phyloP scores from a whole-genome alignment of 116 monocot species.

The Zostera marina region DNA sequence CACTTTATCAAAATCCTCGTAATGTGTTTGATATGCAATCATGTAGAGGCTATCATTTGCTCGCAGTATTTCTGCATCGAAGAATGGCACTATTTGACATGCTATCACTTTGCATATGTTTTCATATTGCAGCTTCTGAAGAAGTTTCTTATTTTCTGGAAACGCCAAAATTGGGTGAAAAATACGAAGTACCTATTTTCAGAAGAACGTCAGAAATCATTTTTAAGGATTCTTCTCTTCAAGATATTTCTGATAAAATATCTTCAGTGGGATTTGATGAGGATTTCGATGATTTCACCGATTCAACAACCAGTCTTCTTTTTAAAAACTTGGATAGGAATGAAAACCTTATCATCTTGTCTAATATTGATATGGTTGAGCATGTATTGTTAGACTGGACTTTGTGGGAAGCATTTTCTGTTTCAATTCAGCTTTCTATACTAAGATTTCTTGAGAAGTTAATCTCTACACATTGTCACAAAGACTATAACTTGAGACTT shows the following conservation, averaged over 20 bases:
- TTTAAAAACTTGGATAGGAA: constrained; percentile 63
- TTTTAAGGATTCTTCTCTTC: constrained; percentile 54
- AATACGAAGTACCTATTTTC: constrained; percentile 16
- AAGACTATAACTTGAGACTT: constrained; percentile 89
- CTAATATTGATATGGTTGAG: constrained; percentile 99
- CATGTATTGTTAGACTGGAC: constrained; percentile 99
- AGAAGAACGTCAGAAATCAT: constrained; percentile 34
- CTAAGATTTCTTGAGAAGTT: constrained; percentile 91
- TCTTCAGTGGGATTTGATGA: constrained; percentile 74
- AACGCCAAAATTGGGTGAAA: constrained; percentile 35
- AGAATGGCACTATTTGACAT: constrained; percentile 91
- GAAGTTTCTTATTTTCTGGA: constrained; percentile 56
- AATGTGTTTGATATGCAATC: constrained; percentile 92
- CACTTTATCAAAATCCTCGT: constrained; percentile 82
- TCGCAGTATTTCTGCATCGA: constrained; percentile 82
- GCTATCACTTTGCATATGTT: constrained; percentile 91
- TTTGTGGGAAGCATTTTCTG: constrained; percentile 88
- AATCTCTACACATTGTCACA: constrained; percentile 97
- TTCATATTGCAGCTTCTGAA: constrained; percentile 93
- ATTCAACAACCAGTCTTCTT: constrained; percentile 70
- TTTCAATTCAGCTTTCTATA: constrained; percentile 88
- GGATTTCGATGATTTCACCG: constrained; percentile 83
- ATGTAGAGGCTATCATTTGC: constrained; percentile 90
- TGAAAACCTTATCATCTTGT: constrained; percentile 72
- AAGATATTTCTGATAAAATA: constrained; percentile 68